These are phyloP conservation scores for Paramecium sonneborni DNA, from an alignment of 73 alveolate species.

Conservation along the genomic window DNA sequence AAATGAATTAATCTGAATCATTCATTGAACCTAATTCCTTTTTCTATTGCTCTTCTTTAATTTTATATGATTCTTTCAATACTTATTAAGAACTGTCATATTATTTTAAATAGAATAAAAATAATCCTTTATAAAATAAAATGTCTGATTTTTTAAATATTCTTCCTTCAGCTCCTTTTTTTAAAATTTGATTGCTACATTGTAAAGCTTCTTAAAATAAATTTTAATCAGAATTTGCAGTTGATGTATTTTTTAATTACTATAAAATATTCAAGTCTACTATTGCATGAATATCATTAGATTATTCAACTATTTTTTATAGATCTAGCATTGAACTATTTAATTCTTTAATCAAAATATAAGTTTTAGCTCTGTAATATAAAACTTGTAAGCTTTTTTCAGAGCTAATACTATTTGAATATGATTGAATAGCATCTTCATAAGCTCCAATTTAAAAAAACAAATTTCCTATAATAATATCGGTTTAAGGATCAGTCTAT, in stretches of 20 bases:
- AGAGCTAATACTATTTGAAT: not conserved
- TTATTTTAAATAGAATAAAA: constrained; percentile 33
- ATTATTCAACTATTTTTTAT: constrained; percentile 29
- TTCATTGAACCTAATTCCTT: not conserved
- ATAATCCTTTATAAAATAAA: constrained; percentile 59
- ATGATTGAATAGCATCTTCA: constrained; percentile 40
- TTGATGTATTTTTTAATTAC: constrained; percentile 37
- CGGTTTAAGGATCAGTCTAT: not conserved
- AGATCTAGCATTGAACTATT: constrained; percentile 51
- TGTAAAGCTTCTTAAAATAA: not conserved
- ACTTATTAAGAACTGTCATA: constrained; percentile 31
- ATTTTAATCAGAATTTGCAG: not conserved
- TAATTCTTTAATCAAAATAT: constrained; percentile 32
- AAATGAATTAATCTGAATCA: constrained; percentile 37
- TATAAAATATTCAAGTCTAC: constrained; percentile 21
- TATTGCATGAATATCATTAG: constrained; percentile 13
- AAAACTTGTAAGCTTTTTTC: constrained; percentile 33
- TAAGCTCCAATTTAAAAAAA: constrained; percentile 36
- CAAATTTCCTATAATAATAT: constrained; percentile 7
- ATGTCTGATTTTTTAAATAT: constrained; percentile 56
- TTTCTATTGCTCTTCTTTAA: constrained; percentile 42
- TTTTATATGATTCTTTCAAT: constrained; percentile 51
- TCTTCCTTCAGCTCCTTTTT: constrained; percentile 54
- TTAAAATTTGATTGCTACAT: not conserved
- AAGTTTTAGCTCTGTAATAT: constrained; percentile 56